Evolutionary conservation across 345 rosid species (phyloP).

Genomic region (Eutrema yunnanense): DNA sequence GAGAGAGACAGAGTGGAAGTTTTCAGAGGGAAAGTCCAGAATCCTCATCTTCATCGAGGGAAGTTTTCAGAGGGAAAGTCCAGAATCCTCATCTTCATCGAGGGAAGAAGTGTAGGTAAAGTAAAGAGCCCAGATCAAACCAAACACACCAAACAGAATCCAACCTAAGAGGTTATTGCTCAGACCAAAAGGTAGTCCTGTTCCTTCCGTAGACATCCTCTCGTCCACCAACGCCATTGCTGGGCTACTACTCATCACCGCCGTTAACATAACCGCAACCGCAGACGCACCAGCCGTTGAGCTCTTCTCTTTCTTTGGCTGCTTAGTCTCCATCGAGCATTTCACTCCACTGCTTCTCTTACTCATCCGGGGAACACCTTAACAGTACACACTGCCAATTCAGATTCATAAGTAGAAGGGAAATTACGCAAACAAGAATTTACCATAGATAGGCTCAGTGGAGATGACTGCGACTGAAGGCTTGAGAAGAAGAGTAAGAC

Average conservation of each 20-base stretch:
- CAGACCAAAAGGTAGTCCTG: slow-evolving; percentile 74
- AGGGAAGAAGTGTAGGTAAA: slow-evolving; percentile 39
- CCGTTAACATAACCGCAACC: slow-evolving; percentile 40
- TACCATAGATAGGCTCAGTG: slow-evolving; percentile 48
- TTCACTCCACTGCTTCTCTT: slow-evolving; percentile 46
- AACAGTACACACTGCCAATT: not conserved
- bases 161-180: slow-evolving; percentile 89
- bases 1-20: not conserved
- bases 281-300: slow-evolving; percentile 27
- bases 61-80: too few relatives aligned
- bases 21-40: slow-evolving; percentile 72
- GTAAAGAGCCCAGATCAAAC: slow-evolving; percentile 70
- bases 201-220: slow-evolving; percentile 76
- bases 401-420: not conserved
- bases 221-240: slow-evolving; percentile 85
- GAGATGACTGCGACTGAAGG: slow-evolving; percentile 26
- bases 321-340: slow-evolving; percentile 35
- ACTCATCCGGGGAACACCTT: slow-evolving; percentile 51
- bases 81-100: slow-evolving; percentile 53
- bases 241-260: slow-evolving; percentile 46
- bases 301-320: slow-evolving; percentile 5
- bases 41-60: slow-evolving; percentile 21
- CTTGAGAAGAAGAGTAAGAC: slow-evolving; percentile 32
- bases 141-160: slow-evolving; percentile 74
- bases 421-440: not conserved